phyloP scores from a whole-genome alignment of 176 grass and related monocot species.

The Oropetium thomaeum region DNA sequence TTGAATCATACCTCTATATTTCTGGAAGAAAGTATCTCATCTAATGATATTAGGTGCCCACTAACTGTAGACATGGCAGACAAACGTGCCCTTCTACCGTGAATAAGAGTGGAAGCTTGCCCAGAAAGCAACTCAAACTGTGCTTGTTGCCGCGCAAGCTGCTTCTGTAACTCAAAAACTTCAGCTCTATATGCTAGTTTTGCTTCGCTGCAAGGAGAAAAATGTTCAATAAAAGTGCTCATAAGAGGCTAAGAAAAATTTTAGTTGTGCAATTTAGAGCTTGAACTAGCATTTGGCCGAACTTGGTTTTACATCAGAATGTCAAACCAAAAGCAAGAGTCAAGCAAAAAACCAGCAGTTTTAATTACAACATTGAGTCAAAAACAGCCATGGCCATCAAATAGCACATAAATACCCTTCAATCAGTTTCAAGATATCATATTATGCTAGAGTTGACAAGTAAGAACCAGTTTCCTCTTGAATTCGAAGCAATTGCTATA shows the following conservation, averaged over 20 bases:
- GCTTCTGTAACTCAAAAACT: constrained; percentile 91
- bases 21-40: constrained; percentile 80
- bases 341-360: constrained; percentile 19
- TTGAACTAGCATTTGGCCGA: constrained; percentile 15
- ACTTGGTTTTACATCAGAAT: constrained; percentile 6
- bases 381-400: background rate
- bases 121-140: constrained; percentile 89
- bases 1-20: constrained; percentile 73
- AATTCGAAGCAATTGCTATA: background rate
- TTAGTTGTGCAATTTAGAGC: background rate
- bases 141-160: constrained; percentile 72
- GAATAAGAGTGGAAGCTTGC: constrained; percentile 91
- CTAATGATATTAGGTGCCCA: constrained; percentile 60
- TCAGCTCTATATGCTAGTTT: constrained; percentile 88
- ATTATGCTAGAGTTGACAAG: background rate
- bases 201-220: constrained; percentile 63
- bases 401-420: background rate
- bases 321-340: background rate
- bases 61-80: constrained; percentile 79
- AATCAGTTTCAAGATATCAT: background rate
- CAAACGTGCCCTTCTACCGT: constrained; percentile 77
- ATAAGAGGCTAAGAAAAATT: constrained; percentile 21
- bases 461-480: background rate
- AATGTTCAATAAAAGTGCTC: constrained; percentile 28
- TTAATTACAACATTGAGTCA: background rate